These are phyloP conservation scores for Phytopythium delawarense DNA, from an alignment of 352 stramenopile genomes.

Conservation along the genomic window DNA sequence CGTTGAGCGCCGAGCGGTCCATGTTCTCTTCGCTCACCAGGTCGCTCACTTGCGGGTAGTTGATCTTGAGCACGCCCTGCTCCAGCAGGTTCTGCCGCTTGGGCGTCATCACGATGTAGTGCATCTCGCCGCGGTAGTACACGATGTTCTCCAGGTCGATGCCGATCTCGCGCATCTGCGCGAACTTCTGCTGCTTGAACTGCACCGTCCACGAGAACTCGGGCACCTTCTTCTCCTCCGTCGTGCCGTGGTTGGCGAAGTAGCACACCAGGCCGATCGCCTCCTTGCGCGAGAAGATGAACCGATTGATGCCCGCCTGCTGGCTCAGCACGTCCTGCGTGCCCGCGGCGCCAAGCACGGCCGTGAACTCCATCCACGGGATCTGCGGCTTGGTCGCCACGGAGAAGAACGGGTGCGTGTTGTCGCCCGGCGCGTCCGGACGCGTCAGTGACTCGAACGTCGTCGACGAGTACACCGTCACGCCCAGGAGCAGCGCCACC, in stretches of 20 bases:
- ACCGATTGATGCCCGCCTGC: slow-evolving; percentile 66
- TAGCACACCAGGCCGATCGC: slow-evolving; percentile 82
- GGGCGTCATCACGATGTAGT: slow-evolving; percentile 85
- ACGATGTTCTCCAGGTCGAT: slow-evolving; percentile 83
- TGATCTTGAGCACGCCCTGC: slow-evolving; percentile 62
- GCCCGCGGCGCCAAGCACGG: slow-evolving; percentile 58
- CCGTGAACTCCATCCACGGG: slow-evolving; percentile 74
- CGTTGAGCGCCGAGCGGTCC: slow-evolving; percentile 45
- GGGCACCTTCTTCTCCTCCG: slow-evolving; percentile 70
- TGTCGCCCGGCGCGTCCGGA: slow-evolving; percentile 47
- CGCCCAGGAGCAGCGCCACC: slow-evolving; percentile 65
- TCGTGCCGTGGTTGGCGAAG: slow-evolving; percentile 66
- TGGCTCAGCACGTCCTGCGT: slow-evolving; percentile 65
- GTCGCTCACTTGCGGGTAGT: slow-evolving; percentile 56
- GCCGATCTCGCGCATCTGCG: slow-evolving; percentile 63
- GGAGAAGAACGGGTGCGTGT: slow-evolving; percentile 64
- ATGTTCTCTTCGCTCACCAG: slow-evolving; percentile 70
- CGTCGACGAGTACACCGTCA: slow-evolving; percentile 61
- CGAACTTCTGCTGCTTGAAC: slow-evolving; percentile 85
- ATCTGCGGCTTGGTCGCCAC: slow-evolving; percentile 72
- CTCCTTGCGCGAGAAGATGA: slow-evolving; percentile 78
- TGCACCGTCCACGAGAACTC: slow-evolving; percentile 86
- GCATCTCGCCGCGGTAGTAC: slow-evolving; percentile 84
- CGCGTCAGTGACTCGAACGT: slow-evolving; percentile 52
- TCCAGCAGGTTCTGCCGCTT: slow-evolving; percentile 76